Percentiles rank a stretch among this genome's conserved stretches.
These are phyloP conservation scores for Candida maris DNA, from an alignment of 805 yeast species.

Conservation along the genomic window DNA sequence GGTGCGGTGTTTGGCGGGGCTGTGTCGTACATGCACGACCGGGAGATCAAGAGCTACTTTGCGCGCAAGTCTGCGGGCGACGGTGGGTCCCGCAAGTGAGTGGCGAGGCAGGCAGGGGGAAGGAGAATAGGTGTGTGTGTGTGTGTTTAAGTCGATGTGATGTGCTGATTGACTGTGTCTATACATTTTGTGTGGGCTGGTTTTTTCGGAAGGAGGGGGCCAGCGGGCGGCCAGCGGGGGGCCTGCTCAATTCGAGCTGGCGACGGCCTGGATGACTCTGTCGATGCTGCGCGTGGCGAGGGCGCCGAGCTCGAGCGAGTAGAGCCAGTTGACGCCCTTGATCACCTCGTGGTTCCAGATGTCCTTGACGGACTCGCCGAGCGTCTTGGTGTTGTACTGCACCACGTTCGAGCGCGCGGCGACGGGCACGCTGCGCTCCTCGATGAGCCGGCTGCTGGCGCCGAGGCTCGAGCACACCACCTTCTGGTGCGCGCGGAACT, in stretches of 20 bases:
- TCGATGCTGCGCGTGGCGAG: conserved; percentile 12
- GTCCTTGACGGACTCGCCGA: conserved; percentile 65
- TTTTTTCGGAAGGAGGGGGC: too few species aligned
- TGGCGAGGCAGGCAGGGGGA: too few species aligned
- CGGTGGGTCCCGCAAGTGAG: too few species aligned
- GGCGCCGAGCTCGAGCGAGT: conserved; percentile 30
- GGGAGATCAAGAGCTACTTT: conserved; percentile 51
- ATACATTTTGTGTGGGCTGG: too few species aligned
- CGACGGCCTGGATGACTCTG: conserved; percentile 7
- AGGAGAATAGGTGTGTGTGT: too few species aligned
- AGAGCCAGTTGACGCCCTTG: conserved; percentile 59
- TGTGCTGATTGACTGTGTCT: too few species aligned
- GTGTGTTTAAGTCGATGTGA: too few species aligned
- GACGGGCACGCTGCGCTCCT: conserved; percentile 49
- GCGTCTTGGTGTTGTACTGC: conserved; percentile 42
- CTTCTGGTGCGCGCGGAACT: conserved; percentile 46
- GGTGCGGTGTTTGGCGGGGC: conserved; percentile 60
- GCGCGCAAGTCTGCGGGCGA: too few species aligned
- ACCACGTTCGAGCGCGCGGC: conserved; percentile 42
- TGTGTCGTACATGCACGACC: conserved; percentile 45
- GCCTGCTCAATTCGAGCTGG: neutral
- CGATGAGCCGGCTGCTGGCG: conserved; percentile 47
- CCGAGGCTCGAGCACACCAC: conserved; percentile 45
- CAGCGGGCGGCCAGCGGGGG: too few species aligned
- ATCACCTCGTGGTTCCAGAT: conserved; percentile 77